Conservation (phyloP, 768 basidiomycete species). For the Tulasnella sp. region DNA sequence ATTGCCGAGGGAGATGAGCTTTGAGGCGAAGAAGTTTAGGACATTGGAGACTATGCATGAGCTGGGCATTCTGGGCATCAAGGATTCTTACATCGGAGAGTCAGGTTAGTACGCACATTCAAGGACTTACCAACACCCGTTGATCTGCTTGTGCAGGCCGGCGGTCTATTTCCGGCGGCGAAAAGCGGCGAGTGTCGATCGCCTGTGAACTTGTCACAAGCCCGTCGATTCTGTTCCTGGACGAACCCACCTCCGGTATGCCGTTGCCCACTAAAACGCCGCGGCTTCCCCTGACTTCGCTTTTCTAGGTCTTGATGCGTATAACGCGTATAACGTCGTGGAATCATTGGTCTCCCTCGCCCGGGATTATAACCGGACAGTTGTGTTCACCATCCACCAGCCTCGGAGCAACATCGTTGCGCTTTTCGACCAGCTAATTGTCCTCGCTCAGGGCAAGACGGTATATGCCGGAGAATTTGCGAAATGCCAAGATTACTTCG, state of each 20-base stretch:
- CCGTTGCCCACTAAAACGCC: neutral
- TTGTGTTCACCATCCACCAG: constrained; percentile 98
- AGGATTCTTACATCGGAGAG: constrained; percentile 87
- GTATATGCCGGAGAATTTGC: constrained; percentile 81
- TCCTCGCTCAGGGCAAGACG: constrained; percentile 80
- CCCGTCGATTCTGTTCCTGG: constrained; percentile 93
- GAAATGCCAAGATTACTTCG: constrained; percentile 80
- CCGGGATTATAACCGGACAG: constrained; percentile 86
- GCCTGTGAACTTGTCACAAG: constrained; percentile 98
- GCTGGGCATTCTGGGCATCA: constrained; percentile 88
- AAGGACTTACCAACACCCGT: neutral
- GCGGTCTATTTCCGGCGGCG: constrained; percentile 94
- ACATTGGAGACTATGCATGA: constrained; percentile 97
- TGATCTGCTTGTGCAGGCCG: constrained; percentile 53
- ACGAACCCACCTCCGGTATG: constrained; percentile 93
- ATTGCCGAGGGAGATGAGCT: constrained; percentile 92
- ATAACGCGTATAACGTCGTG: constrained; percentile 93
- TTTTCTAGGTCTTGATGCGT: constrained; percentile 80
- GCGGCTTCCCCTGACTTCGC: neutral
- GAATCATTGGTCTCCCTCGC: constrained; percentile 86
- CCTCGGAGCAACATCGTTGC: constrained; percentile 97
- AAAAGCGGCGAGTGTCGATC: constrained; percentile 95
- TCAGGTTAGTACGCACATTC: constrained; percentile 58
- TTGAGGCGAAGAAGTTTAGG: constrained; percentile 91
- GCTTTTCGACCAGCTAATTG: constrained; percentile 87